Evolutionary conservation across 2,329 filamentous ascomycete genomes (phyloP), one percentile per base, ranked within the genome.

Genomic region (Gyromitra esculenta): DNA sequence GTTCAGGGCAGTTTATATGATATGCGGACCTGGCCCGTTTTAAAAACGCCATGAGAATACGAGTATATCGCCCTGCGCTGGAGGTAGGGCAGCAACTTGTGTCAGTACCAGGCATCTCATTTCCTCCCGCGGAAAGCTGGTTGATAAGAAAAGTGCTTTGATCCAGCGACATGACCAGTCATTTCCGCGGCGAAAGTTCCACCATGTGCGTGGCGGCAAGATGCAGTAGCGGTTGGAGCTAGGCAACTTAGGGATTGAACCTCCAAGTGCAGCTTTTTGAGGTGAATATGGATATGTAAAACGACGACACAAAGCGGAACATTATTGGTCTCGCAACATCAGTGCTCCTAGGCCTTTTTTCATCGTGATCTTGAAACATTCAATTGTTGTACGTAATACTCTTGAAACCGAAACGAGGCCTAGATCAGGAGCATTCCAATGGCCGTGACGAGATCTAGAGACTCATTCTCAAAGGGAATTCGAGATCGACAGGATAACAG

Each of bases 81-180:
- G 25, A 31, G 25, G 18, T 21, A 31, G 25, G 25, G 25, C 35
- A 64, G 57, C 59, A 71, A 48, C 45, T 74, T 62, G 63, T 45
- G 60, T 41, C 50, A 37, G 66, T 71, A 70, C 65, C 59, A 41
- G 52, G 57, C 65, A 75, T 70, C 59, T 74, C 56, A 56, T 45
- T 56, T 41, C 71, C 56, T 75, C 50, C 65, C 71, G 65, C 56
- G 65, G 65, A 41, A 70, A 59, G 37, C 57, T 41, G 18, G 35
- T 31, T 56, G 64, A 63, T 70, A 57, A 64, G 50, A 48, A 31
- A 31, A 35, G 39, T 18, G 35, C 15, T 43, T 15, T 67, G 37
- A 48, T 69, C 45, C 25, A 64, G 57, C 50, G 39, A 59, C 60
- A 37, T 50, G 60, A 73, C 62, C 18, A 48, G 48, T 63, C 64